Base-by-base conservation (phyloP, 768 basidiomycete genomes). In the Hygrophoropsis aurantiaca region DNA sequence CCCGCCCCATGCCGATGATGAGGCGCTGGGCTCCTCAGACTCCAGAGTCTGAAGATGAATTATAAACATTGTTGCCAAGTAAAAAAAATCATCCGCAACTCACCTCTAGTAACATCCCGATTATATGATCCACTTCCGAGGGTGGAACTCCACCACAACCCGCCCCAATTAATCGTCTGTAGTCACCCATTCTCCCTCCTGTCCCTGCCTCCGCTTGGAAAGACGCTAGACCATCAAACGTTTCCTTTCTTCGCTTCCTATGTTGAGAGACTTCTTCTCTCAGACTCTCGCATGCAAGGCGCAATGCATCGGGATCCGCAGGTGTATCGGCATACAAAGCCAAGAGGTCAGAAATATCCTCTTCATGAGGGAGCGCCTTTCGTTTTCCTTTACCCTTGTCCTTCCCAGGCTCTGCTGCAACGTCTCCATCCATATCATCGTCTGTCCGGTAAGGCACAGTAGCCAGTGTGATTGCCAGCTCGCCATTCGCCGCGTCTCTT, bases 151-250 rank as follows among this genome's bases (percentile, higher is more conserved):
- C 88, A 19, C 92, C 92, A 69, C 91, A 95, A 0, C 91, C 94
- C 13, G 91, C 85, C 25, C 87, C 86, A 57, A 99, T 94, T 42
- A 99, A 66, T 52, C 85, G 75, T 56, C 94, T 74, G 64, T 97
- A 99, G 54, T 94, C 88, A 4, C 79, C 75, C 84, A 98, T 94
- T 52, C 85, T 77, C 33, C 89, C 90, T 24, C 87, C 84, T 1
- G 94, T 97, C 4, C 94, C 94, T 1, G 89, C 85, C 66, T 94
- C 91, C 16, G 90, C 87, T 62, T 94, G 89, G 67, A 89, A 85
- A 24, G 74, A 78, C 10, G 88, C 88, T 54, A 90, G 74, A 48
- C 82, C 80, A 40, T 87, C 84, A 55, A 97, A 92, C 50, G 82
- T 73, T 11, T 74, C 75, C 56, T 81, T 80, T 61, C 93, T 79